Evolutionary conservation across 2,329 filamentous ascomycete species (phyloP), one percentile per base, ranked within the genome.

Genomic region (Blumeria hordei): DNA sequence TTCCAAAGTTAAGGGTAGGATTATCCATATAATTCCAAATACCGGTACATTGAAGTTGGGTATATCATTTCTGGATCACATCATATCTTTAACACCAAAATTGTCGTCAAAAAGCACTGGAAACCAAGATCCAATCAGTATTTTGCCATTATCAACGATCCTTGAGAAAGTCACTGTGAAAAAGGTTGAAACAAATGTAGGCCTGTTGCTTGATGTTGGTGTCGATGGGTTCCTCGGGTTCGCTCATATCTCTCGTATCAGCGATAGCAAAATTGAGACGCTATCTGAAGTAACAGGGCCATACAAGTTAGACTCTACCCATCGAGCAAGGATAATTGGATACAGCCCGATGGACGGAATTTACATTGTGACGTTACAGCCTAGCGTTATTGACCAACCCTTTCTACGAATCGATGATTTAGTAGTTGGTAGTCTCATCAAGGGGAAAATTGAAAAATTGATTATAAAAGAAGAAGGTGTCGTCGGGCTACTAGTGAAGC

Each of bases 391-490:
- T 37, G 83, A 92, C 18, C 90, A 95, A 64, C 78, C 85, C 7
- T 98, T 88, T 69, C 75, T 98, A 21, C 80, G 88, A n/a, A 75
- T 95, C 32, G 87, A 96, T 63, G 92, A 98, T 68, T 76, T 98
- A 12, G 79, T 81, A 6, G 69, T 94, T 49, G 92, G 90, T 18
- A 78, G 81, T 36, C 72, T 92, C 6, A 81, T 95, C 49, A 83
- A 84, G 60, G 87, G 85, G 56, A 85, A 79, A 52, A 78, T 98
- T 37, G 85, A 94, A 64, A 93, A 87, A 68, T 72, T 96, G 28
- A 70, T 95, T 36, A 74, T 94, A 58, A 83, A 83, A 56, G 77
- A 80, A 60, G 75, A 76, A n/a, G 88, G 90, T 49, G 75, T 94
- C 43, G 79, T 78, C 57, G 88, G 88, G 32, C 69, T 98, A 34